Base-by-base conservation (phyloP, 2,329 filamentous ascomycete species). In the Rhytidhysteron rufulum region DNA sequence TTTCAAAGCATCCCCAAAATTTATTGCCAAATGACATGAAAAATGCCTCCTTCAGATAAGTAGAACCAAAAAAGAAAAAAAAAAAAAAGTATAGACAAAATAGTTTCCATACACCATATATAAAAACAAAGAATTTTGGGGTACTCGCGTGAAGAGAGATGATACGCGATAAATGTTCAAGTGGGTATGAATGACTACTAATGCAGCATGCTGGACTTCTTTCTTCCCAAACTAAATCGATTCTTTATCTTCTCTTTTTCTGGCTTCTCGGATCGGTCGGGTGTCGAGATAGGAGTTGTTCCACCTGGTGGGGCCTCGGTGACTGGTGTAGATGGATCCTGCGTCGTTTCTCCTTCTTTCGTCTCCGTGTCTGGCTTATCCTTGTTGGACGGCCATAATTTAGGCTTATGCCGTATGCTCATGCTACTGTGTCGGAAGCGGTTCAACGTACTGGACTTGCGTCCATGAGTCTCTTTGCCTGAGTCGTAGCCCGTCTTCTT, bases 351-450 rank as follows among this genome's bases (percentile, higher is more conserved):
- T 9, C n/a, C 29, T 19, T 37, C 24, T 4, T 47, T 45, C 19
- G 51, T 30, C n/a, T 55, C 59, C 13, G 57, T 49, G 30, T 58
- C 58, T 21, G 58, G 55, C 44, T 60, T 61, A 15, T 67, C 60
- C 29, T 57, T 55, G n/a, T n/a, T n/a, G 39, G 41, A 22, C 10
- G 83, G 67, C 56, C 86, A 85, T 22, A 77, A 78, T 55, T 87
- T 83, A 50, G 86, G 85, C 64, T 85, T 88, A 47, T 83, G 80
- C 35, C 86, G 79, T 70, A 95, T 77, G 48, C 86, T 89, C 69
- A 87, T 91, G 62, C 83, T 88, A 8, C 80, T 80, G 40, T 83
- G 76, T 51, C 82, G 79, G 48, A 86, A 82, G 32, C 86, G 75
- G 54, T 79, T 80, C 31, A 93, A 68, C 21, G 71, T 65, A 6